phyloP scores from a whole-genome alignment of 169 alveolate species.

The Plasmodium knowlesi region DNA sequence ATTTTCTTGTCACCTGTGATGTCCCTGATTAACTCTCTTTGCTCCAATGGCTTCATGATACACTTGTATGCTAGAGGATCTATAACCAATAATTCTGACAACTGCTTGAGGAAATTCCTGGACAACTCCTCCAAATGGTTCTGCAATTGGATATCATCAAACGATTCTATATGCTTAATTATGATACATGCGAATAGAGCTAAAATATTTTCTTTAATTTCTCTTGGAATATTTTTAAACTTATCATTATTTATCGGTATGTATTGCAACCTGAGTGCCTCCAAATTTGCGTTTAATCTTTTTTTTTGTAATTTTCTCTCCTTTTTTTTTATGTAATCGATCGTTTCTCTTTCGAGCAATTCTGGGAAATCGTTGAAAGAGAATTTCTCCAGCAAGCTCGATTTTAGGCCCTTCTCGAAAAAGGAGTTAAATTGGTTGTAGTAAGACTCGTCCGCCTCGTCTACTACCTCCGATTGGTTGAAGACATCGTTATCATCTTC shows the following conservation, averaged over 20 bases:
- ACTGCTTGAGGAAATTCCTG: constrained; percentile 32
- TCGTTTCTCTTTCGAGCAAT: constrained; percentile 38
- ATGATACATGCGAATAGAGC: constrained; percentile 71
- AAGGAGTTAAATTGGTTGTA: background rate
- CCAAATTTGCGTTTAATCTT: constrained; percentile 65
- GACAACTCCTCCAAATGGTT: constrained; percentile 53
- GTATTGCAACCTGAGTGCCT: constrained; percentile 67
- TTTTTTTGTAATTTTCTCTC: constrained; percentile 41
- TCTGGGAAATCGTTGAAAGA: constrained; percentile 46
- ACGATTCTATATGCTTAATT: constrained; percentile 58
- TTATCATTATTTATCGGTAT: constrained; percentile 70
- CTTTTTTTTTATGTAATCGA: constrained; percentile 34
- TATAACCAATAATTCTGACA: constrained; percentile 37
- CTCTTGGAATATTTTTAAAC: constrained; percentile 43
- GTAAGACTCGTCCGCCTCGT: background rate
- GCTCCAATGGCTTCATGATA: constrained; percentile 49
- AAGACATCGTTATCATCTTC: background rate
- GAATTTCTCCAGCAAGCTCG: constrained; percentile 14
- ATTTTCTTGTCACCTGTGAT: constrained; percentile 53
- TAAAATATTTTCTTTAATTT: constrained; percentile 54
- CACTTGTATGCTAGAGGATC: constrained; percentile 69
- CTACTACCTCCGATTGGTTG: background rate
- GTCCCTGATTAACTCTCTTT: constrained; percentile 43
- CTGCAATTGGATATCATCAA: constrained; percentile 62
- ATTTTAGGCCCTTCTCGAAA: background rate